Evolutionary conservation across 345 rosid species (phyloP).

Genomic region (Murraya paniculata): DNA sequence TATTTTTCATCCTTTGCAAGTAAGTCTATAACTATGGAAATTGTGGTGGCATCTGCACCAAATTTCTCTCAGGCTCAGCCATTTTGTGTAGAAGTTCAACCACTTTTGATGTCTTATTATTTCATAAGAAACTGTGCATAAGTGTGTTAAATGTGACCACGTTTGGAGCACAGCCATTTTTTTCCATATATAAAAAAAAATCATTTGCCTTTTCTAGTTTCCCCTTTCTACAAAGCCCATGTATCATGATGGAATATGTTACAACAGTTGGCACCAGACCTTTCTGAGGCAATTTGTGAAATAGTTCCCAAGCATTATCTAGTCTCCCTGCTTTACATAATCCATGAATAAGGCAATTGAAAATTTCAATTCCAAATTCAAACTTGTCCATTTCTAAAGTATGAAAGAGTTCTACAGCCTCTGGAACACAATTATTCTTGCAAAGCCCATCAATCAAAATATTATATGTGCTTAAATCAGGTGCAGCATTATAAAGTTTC

Average conservation of each 20-base stretch:
- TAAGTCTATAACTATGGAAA: neutral
- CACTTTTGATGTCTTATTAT: neutral
- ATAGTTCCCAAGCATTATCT: constrained; percentile 5
- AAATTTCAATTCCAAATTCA: neutral
- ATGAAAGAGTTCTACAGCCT: neutral
- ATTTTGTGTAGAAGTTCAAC: constrained; percentile 8
- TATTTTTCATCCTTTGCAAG: constrained; percentile 7
- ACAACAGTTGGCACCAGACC: constrained; percentile 7
- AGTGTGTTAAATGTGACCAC: constrained; percentile 5
- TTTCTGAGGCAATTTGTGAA: neutral
- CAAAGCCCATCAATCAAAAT: constrained; percentile 15
- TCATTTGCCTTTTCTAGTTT: constrained; percentile 3
- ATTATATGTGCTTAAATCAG: neutral
- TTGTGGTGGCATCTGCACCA: neutral
- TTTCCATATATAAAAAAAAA: constrained; percentile 1
- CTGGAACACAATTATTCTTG: neutral
- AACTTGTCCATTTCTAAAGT: neutral
- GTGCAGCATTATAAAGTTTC: neutral
- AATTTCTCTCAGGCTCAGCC: neutral
- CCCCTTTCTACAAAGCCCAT: neutral
- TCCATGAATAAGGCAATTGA: constrained; percentile 5
- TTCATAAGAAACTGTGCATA: neutral
- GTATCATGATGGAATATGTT: neutral
- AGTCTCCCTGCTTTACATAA: constrained; percentile 1
- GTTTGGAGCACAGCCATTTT: constrained; percentile 10